These are phyloP conservation scores for Salix arbutifolia DNA, from an alignment of 345 rosid species.

Conservation along the genomic window DNA sequence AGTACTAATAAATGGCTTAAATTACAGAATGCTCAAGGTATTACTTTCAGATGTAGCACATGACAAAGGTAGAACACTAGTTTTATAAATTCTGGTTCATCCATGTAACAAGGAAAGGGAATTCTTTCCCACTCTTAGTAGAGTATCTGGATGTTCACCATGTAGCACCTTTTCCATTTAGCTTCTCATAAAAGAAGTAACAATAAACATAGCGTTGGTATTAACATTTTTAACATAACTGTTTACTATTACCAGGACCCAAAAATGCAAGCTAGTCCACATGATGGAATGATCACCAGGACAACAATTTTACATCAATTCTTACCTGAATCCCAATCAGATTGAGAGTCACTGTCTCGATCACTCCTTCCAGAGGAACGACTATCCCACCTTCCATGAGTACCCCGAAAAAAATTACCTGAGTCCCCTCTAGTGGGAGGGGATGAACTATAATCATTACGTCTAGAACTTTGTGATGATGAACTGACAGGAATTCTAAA, in stretches of 20 bases:
- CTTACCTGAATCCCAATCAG: slow-evolving; percentile 75
- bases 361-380: slow-evolving; percentile 77
- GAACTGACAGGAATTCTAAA: slow-evolving; percentile 52
- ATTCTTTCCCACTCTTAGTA: not conserved
- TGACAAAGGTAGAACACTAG: not conserved
- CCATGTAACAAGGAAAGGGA: not conserved
- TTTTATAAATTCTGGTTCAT: not conserved
- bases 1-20: not conserved
- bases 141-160: not conserved
- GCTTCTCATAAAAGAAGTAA: not conserved
- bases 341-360: slow-evolving; percentile 65
- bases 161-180: not conserved
- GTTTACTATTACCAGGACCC: not conserved
- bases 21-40: not conserved
- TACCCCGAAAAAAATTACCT: slow-evolving; percentile 47
- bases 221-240: not conserved
- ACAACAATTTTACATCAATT: slow-evolving; percentile 4
- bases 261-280: not conserved
- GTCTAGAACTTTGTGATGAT: slow-evolving; percentile 52
- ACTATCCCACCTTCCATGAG: slow-evolving; percentile 82
- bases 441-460: slow-evolving; percentile 80
- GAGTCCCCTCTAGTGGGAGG: slow-evolving; percentile 80
- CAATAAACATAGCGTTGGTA: not conserved
- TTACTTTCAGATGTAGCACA: not conserved
- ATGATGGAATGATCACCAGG: not conserved